Evolutionary conservation across 441 rosid species (phyloP).

Genomic region (Gossypium trilobum): DNA sequence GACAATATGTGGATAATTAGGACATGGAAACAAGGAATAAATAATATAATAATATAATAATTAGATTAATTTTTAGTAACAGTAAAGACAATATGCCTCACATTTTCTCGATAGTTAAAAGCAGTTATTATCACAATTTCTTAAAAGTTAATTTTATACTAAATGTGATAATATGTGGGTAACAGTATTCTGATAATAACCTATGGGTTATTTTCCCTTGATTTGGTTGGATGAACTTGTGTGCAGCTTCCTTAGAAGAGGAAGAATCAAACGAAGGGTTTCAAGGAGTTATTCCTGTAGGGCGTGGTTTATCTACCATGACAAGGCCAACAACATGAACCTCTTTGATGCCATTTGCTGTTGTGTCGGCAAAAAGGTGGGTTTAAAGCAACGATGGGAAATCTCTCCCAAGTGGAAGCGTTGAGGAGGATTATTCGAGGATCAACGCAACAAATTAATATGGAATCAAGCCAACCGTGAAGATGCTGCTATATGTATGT

Average conservation of each 20-base stretch:
- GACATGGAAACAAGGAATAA: background rate
- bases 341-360: constrained; percentile 8
- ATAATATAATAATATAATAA: background rate
- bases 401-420: background rate
- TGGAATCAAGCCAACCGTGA: background rate
- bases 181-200: no score
- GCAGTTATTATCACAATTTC: background rate
- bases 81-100: background rate
- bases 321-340: constrained; percentile 82
- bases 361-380: background rate
- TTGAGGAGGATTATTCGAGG: background rate
- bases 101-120: background rate
- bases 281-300: constrained; percentile 60
- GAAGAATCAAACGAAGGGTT: constrained; percentile 54
- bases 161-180: background rate
- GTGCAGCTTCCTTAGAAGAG: constrained; percentile 54
- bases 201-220: background rate
- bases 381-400: background rate
- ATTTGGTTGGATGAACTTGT: background rate
- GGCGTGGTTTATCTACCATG: constrained; percentile 90
- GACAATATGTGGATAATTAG: background rate
- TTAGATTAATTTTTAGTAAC: background rate
- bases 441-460: background rate
- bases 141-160: background rate
- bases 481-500: background rate